These are phyloP conservation scores for Trifolium repens DNA, from an alignment of 306 rosid genomes.

Conservation along the genomic window DNA sequence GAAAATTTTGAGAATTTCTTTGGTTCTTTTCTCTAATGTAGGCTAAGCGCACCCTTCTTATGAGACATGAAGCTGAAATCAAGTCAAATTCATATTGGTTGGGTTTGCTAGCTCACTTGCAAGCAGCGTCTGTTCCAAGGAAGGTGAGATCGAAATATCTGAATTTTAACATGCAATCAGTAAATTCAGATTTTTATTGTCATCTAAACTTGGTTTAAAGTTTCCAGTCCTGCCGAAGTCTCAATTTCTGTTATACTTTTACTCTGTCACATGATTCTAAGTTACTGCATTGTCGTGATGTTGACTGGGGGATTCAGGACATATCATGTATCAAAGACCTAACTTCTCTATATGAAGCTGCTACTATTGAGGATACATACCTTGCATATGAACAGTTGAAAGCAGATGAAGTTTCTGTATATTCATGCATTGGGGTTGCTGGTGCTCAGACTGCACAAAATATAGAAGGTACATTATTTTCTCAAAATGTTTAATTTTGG, in stretches of 20 bases:
- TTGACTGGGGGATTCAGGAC: conserved; percentile 68
- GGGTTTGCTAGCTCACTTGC: conserved; percentile 91
- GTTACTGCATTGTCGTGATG: conserved; percentile 23
- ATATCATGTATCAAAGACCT: conserved; percentile 94
- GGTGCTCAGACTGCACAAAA: conserved; percentile 84
- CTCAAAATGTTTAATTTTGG: conserved; percentile 26
- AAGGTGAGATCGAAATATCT: conserved; percentile 66
- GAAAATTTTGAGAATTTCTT: conserved; percentile 31
- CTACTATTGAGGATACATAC: conserved; percentile 77
- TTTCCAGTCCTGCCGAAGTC: conserved; percentile 23
- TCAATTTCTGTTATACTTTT: conserved; percentile 15
- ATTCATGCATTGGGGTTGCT: conserved; percentile 89
- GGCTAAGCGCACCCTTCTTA: conserved; percentile 79
- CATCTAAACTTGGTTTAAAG: conserved; percentile 12
- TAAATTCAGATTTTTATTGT: conserved; percentile 1
- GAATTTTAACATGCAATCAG: conserved; percentile 27
- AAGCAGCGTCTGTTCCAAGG: conserved; percentile 93
- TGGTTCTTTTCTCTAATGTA: conserved; percentile 43
- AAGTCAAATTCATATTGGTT: conserved; percentile 97
- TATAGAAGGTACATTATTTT: conserved; percentile 52
- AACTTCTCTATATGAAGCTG: conserved; percentile 72
- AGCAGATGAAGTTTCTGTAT: conserved; percentile 79
- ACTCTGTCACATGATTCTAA: conserved; percentile 30
- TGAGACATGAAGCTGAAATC: conserved; percentile 98
- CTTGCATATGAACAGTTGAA: conserved; percentile 88